phyloP scores from a whole-genome alignment of 2,329 filamentous ascomycete species.

The Colletotrichum theobromicola region DNA sequence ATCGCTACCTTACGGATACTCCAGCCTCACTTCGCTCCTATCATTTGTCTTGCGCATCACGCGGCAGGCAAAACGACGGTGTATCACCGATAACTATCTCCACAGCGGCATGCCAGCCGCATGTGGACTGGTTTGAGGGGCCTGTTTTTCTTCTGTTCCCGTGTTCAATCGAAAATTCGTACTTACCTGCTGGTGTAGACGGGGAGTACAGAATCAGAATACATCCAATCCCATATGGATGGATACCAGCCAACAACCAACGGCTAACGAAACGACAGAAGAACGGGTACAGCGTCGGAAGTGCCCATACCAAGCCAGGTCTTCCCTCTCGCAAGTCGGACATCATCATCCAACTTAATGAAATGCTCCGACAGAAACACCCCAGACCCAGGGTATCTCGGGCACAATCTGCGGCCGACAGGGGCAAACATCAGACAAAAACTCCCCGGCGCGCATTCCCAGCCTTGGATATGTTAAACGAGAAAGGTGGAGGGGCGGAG shows the following conservation, averaged over 20 bases:
- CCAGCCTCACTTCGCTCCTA: neutral
- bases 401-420: constrained; percentile 5
- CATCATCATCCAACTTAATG: constrained; percentile 19
- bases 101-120: neutral
- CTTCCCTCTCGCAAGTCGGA: neutral
- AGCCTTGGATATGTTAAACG: neutral
- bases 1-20: neutral
- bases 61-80: neutral
- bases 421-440: constrained; percentile 16
- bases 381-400: constrained; percentile 15
- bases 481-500: neutral
- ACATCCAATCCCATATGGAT: neutral
- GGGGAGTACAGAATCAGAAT: neutral
- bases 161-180: neutral
- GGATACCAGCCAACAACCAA: neutral
- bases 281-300: neutral
- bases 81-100: neutral
- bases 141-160: neutral
- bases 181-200: neutral
- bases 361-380: constrained; percentile 20
- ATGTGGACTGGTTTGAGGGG: neutral
- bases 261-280: neutral
- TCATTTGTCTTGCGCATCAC: neutral
- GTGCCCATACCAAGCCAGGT: neutral
- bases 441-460: constrained; percentile 13